Percentiles rank a stretch among this genome's conserved stretches.
Evolutionary conservation across 371 early-diverging fungal species (phyloP).

Genomic region (Actinomucor elegans): DNA sequence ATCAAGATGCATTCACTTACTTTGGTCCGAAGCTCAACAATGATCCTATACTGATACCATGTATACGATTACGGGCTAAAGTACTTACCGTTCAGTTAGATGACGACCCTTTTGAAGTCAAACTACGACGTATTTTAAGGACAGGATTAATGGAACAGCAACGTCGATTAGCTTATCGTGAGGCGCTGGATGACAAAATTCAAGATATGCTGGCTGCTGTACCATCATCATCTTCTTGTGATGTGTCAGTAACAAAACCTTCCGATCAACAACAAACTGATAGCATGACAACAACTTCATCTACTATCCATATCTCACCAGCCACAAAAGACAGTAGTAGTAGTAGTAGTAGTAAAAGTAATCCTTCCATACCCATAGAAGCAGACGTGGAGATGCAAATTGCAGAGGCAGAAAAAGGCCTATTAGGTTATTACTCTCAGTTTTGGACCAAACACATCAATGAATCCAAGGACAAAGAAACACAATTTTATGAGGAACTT

Average conservation of each 20-base stretch:
- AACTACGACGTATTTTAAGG: conserved; percentile 32
- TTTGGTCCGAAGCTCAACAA: conserved; percentile 11
- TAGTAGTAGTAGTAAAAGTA: not conserved
- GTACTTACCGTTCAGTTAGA: conserved; percentile 26
- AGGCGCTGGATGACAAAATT: conserved; percentile 49
- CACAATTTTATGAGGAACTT: conserved; percentile 1
- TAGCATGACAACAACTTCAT: not conserved
- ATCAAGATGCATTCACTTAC: conserved; percentile 4
- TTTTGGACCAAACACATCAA: conserved; percentile 44
- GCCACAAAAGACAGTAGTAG: not conserved
- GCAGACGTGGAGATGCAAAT: conserved; percentile 1
- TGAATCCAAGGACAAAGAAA: conserved; percentile 17
- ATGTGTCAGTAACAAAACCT: not conserved
- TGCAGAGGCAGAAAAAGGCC: conserved; percentile 1
- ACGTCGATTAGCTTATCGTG: conserved; percentile 39
- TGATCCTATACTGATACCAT: conserved; percentile 2
- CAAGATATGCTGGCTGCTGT: conserved; percentile 5
- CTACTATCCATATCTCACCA: not conserved
- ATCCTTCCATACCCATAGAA: not conserved
- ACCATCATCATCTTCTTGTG: not conserved
- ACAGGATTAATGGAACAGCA: conserved; percentile 49
- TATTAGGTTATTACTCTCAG: conserved; percentile 21
- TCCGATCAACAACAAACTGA: not conserved
- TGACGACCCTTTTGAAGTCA: conserved; percentile 53
- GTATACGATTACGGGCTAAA: not conserved